Percentiles rank a stretch among this genome's conserved stretches.
phyloP scores from a whole-genome alignment of 176 grass and related monocot genomes.

The Melocanna baccifera region DNA sequence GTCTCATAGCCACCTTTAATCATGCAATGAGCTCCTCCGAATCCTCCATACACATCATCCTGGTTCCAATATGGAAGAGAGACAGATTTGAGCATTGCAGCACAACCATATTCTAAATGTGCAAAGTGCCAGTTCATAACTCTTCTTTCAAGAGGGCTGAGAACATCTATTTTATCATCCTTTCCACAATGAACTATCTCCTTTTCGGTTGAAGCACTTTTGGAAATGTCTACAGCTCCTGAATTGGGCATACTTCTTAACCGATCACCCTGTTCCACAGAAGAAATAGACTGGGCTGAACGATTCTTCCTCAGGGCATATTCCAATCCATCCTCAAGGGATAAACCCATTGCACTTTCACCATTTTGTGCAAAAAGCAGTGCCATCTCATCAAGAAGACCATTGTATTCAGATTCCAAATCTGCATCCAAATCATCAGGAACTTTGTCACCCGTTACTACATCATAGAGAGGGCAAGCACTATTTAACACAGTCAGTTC shows the following conservation, averaged over 20 bases:
- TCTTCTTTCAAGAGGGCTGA: conserved; percentile 85
- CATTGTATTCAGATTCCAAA: conserved; percentile 87
- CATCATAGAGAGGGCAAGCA: conserved; percentile 95
- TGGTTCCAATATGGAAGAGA: conserved; percentile 99
- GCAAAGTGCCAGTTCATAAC: conserved; percentile 99
- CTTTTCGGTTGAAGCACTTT: conserved; percentile 40
- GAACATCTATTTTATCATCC: conserved; percentile 48
- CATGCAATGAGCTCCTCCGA: conserved; percentile 98
- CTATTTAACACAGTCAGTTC: conserved; percentile 87
- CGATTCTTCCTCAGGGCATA: conserved; percentile 79
- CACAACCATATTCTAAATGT: conserved; percentile 97
- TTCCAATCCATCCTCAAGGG: conserved; percentile 91
- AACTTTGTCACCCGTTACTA: conserved; percentile 77
- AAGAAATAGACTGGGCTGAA: conserved; percentile 41
- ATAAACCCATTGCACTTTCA: conserved; percentile 74
- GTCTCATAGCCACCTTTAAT: conserved; percentile 92
- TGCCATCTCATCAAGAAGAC: conserved; percentile 92
- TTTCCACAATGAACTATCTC: conserved; percentile 35
- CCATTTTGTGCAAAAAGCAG: conserved; percentile 86
- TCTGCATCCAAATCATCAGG: conserved; percentile 75
- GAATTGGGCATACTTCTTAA: conserved; percentile 42
- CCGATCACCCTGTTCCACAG: conserved; percentile 39
- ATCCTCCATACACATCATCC: conserved; percentile 97
- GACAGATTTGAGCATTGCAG: conserved; percentile 87
- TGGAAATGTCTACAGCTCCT: conserved; percentile 34